Conservation (phyloP, 176 grass and related monocot genomes). For the Thinopyrum elongatum region DNA sequence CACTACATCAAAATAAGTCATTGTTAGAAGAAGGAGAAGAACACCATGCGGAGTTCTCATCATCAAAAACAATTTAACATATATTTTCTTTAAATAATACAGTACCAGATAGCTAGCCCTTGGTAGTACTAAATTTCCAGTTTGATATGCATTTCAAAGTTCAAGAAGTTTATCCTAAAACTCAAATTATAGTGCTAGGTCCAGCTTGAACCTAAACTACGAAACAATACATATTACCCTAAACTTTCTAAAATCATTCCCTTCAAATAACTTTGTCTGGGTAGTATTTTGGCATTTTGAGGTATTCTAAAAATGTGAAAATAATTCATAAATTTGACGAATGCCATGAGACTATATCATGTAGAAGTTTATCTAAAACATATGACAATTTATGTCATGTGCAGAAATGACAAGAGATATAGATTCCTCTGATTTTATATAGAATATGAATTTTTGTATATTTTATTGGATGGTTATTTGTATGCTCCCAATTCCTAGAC, state of each 20-base stretch:
- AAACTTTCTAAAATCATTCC: not conserved
- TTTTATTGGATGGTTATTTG: no score
- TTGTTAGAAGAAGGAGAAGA: not conserved
- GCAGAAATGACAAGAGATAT: not conserved
- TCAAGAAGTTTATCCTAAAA: not conserved
- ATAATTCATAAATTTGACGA: not conserved
- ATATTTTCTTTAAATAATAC: no score
- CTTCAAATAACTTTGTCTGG: not conserved
- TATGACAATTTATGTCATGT: not conserved
- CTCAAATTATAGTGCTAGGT: not conserved
- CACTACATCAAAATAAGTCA: not conserved
- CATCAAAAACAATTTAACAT: not conserved
- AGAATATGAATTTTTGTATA: not conserved
- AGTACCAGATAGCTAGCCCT: no score
- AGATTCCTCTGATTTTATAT: no score
- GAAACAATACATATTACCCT: not conserved
- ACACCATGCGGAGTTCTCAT: not conserved
- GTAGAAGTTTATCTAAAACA: not conserved
- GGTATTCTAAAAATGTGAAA: not conserved
- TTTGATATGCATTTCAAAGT: not conserved
- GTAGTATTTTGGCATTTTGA: not conserved
- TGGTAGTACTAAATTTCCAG: not conserved
- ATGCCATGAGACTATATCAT: not conserved
- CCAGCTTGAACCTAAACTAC: not conserved
- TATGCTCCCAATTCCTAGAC: no score